phyloP scores from a whole-genome alignment of 2,329 filamentous ascomycete genomes.

The Hypoxylon sp. region DNA sequence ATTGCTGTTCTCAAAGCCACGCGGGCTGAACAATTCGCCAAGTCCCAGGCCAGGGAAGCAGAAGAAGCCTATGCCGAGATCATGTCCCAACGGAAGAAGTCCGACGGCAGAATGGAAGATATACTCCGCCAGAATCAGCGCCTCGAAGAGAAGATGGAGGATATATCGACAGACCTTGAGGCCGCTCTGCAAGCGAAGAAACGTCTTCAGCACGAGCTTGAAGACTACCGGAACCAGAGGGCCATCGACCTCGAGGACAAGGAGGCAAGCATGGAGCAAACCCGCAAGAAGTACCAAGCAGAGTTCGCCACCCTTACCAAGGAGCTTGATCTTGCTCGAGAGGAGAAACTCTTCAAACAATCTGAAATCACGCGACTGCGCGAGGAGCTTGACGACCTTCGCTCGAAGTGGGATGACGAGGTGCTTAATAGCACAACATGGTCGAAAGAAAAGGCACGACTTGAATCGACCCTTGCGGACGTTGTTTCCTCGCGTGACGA shows the following conservation, averaged over 20 bases:
- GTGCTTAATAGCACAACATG: constrained; percentile 97
- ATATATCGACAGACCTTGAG: constrained; percentile 88
- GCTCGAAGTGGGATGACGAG: constrained; percentile 98
- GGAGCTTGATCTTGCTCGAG: constrained; percentile 91
- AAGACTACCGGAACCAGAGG: constrained; percentile 94
- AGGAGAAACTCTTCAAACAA: constrained; percentile 86
- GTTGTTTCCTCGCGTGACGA: constrained; percentile 92
- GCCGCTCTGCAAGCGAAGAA: constrained; percentile 89
- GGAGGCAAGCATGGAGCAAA: constrained; percentile 95
- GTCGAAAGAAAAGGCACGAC: constrained; percentile 95
- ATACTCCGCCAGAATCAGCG: constrained; percentile 88
- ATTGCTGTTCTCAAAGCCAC: constrained; percentile 92
- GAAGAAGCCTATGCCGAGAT: constrained; percentile 90
- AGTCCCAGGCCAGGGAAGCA: constrained; percentile 85
- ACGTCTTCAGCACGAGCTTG: constrained; percentile 93
- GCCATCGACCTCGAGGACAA: constrained; percentile 98
- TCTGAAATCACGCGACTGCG: constrained; percentile 86
- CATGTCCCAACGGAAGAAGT: constrained; percentile 90
- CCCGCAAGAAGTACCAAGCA: constrained; percentile 94
- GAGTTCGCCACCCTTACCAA: constrained; percentile 90
- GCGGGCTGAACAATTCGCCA: constrained; percentile 93
- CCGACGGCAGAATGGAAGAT: constrained; percentile 87
- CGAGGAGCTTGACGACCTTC: constrained; percentile 94
- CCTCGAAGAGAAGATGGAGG: constrained; percentile 89
- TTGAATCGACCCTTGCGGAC: constrained; percentile 89